Base-by-base conservation (phyloP, 177 flowering plant species). In the Vitis hybrid region DNA sequence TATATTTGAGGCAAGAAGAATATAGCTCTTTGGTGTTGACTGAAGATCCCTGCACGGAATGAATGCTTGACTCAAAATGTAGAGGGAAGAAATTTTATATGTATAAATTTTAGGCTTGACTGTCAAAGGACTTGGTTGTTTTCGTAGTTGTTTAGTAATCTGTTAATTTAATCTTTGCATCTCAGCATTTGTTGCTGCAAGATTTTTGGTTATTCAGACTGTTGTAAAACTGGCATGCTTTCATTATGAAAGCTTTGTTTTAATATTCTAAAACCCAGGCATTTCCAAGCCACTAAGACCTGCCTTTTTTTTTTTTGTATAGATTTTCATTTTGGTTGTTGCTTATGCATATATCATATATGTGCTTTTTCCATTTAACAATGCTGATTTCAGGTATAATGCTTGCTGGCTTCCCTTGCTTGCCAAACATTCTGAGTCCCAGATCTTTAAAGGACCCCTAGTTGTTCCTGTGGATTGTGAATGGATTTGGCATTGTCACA, bases 401-500 rank as follows among this genome's bases (percentile, higher is more conserved):
- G 87, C 84, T 57, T 93, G 70, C 59, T 95, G 99, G 99, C 97
- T 95, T 75, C 99, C 99, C 11, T 73, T 95, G 84, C 91, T 95
- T 65, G 93, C 92, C 40, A 90, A 88, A 76, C 84, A 88, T 79
- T 76, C 79, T 10, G 83, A 85, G 60, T 81, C 84, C 59, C 80
- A 59, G 9, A 52, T 76, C 72, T 69, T 66, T 54, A 86, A 86
- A 76, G 89, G 90, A 62, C 90, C 89, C 21, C 72, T 95, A 75
- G 97, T 95, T 79, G 92, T 90, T 74, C 99, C 99, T 72, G 87
- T 95, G 75, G 99, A 95, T 68, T 93, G 98, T 82, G 98, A 95
- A 84, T 95, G 99, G 99, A 66, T 95, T 71, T 95, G 99, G 98
- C 99, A 95, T 60, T 95, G 97, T 70, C 98, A 95, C 84, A 84